Percentiles rank a stretch among this genome's conserved stretches.
Evolutionary conservation across 2,329 filamentous ascomycete genomes (phyloP).

Genomic region (Boeremia exigua): DNA sequence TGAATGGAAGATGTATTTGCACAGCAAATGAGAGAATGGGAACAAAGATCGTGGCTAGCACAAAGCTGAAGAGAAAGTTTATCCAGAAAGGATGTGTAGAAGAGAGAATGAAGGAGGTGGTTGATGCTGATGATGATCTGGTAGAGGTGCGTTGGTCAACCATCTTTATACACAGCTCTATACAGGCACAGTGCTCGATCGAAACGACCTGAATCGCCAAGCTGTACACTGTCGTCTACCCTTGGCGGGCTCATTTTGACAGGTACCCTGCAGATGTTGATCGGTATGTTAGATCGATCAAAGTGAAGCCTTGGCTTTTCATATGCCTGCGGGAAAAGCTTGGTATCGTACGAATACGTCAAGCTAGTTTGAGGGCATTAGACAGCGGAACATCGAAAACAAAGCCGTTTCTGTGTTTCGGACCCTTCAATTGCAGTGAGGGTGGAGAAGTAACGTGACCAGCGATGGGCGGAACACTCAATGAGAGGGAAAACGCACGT

Average conservation of each 20-base stretch:
- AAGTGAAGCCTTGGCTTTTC: constrained; percentile 5
- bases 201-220: constrained; percentile 3
- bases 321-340: background rate
- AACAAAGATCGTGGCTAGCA: constrained; percentile 28
- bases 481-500: constrained; percentile 6
- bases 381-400: background rate
- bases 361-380: background rate
- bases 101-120: constrained; percentile 16
- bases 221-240: background rate
- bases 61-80: constrained; percentile 16
- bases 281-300: constrained; percentile 3
- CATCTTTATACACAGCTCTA: constrained; percentile 2
- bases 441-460: background rate
- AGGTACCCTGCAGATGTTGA: background rate
- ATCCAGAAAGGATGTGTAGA: constrained; percentile 9
- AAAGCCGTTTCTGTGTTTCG: background rate
- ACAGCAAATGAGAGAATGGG: constrained; percentile 29
- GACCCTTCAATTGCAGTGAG: background rate
- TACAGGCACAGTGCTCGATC: background rate
- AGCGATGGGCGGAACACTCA: background rate
- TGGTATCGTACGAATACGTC: constrained; percentile 4
- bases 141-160: background rate
- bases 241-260: background rate
- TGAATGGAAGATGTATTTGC: constrained; percentile 16
- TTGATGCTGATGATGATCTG: constrained; percentile 19